These are phyloP conservation scores for Mycena albidolilacea DNA, from an alignment of 768 basidiomycete species.

Conservation along the genomic window DNA sequence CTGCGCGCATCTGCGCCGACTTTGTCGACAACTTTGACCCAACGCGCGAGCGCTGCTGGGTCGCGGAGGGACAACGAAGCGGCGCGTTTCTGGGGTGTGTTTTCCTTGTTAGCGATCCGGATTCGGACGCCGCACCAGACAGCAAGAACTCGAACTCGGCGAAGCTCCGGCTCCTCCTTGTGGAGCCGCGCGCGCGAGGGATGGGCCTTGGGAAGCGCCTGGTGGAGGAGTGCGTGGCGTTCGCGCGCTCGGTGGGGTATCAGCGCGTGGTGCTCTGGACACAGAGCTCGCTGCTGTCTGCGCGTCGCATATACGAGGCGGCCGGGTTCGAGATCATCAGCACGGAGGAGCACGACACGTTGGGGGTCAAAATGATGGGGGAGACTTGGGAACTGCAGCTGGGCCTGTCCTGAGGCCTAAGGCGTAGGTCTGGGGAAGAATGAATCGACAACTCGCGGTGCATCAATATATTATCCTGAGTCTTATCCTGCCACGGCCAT, in stretches of 20 bases:
- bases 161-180: neutral
- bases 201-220: neutral
- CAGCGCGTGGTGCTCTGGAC: neutral
- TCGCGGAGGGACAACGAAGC: neutral
- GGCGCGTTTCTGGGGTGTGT: conserved; percentile 4
- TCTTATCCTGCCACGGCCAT: too few species aligned
- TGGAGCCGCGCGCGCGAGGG: neutral
- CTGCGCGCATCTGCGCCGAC: neutral
- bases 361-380: neutral
- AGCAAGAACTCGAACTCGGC: neutral
- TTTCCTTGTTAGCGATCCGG: neutral
- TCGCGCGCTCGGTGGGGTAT: neutral
- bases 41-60: neutral
- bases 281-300: neutral
- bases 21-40: neutral
- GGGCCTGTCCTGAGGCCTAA: neutral
- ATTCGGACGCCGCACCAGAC: neutral
- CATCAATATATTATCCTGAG: too few species aligned
- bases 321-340: neutral
- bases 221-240: neutral
- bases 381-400: neutral
- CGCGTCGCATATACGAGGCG: neutral
- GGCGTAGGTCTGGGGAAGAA: neutral
- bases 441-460: too few species aligned
- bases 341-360: neutral